These are phyloP conservation scores for Flaveria ramosissima DNA, from an alignment of 129 eudicot genomes.

Conservation along the genomic window DNA sequence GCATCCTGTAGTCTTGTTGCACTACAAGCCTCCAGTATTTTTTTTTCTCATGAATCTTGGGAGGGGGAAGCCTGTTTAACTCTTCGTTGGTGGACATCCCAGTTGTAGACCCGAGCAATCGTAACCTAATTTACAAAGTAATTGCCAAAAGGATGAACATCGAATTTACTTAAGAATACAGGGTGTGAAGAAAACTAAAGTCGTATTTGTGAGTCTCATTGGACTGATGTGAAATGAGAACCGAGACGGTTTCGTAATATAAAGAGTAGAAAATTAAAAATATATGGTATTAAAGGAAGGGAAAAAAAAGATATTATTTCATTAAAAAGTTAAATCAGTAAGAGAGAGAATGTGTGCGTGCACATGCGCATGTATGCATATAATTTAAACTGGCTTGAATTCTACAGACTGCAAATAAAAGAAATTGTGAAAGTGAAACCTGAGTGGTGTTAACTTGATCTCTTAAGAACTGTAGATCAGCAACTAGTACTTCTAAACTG, in stretches of 20 bases:
- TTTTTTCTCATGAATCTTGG: conserved; percentile 54
- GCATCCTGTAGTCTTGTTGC: too few relatives aligned
- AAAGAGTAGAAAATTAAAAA: too few relatives aligned
- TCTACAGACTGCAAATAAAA: conserved; percentile 3
- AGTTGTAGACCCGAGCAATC: conserved; percentile 92
- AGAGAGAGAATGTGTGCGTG: neutral
- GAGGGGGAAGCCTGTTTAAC: conserved; percentile 48
- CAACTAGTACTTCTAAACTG: conserved; percentile 86
- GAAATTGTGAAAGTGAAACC: conserved; percentile 40
- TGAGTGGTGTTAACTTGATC: conserved; percentile 94
- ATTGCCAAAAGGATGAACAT: neutral
- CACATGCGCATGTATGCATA: neutral
- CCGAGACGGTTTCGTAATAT: too few relatives aligned
- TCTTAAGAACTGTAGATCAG: conserved; percentile 87
- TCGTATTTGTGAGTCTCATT: too few relatives aligned
- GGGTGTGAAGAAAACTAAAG: too few relatives aligned
- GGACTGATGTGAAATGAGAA: too few relatives aligned
- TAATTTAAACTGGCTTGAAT: neutral
- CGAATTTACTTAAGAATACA: neutral
- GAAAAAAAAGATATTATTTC: neutral
- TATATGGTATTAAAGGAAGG: neutral
- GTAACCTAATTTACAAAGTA: conserved; percentile 64
- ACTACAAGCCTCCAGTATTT: neutral
- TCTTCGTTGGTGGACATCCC: conserved; percentile 98
- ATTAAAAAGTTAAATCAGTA: neutral